Conservation (phyloP, 495 filamentous ascomycete species). For the Trichoderma asperelloides region DNA sequence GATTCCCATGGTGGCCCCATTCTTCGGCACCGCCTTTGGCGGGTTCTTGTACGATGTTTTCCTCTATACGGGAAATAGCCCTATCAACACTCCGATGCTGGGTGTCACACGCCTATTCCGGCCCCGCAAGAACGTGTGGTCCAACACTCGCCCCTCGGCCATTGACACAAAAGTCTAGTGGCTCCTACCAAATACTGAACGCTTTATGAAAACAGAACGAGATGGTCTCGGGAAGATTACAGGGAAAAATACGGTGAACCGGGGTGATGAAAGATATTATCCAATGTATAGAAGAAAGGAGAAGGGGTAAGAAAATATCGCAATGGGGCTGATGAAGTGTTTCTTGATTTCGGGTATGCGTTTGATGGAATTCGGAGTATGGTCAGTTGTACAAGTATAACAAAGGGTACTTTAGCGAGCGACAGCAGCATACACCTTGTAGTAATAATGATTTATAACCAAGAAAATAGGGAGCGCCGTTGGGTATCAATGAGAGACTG, state of each 20-base stretch:
- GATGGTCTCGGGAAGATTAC: not conserved
- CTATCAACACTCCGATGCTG: constrained; percentile 50
- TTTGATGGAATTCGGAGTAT: not conserved
- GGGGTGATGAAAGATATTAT: not conserved
- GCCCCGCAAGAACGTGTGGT: constrained; percentile 6
- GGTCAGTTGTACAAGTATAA: not conserved
- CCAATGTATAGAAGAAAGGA: not conserved
- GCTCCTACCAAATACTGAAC: not conserved
- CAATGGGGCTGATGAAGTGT: not conserved
- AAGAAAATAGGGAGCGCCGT: not conserved
- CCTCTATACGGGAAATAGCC: constrained; percentile 50
- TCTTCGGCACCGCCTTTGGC: constrained; percentile 48
- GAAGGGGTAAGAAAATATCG: not conserved
- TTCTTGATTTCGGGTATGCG: not conserved
- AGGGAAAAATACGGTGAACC: not conserved
- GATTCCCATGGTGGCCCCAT: constrained; percentile 48
- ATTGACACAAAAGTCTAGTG: not conserved
- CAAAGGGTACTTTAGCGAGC: not conserved
- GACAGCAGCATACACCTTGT: not conserved
- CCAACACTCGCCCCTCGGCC: constrained; percentile 1
- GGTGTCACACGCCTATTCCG: constrained; percentile 38
- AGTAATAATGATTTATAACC: not conserved
- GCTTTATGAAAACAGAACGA: not conserved
- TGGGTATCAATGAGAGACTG: not conserved
- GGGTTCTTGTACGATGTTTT: constrained; percentile 55